Conservation (phyloP, 2,329 filamentous ascomycete species). For the Fonsecaea multimorphosa region DNA sequence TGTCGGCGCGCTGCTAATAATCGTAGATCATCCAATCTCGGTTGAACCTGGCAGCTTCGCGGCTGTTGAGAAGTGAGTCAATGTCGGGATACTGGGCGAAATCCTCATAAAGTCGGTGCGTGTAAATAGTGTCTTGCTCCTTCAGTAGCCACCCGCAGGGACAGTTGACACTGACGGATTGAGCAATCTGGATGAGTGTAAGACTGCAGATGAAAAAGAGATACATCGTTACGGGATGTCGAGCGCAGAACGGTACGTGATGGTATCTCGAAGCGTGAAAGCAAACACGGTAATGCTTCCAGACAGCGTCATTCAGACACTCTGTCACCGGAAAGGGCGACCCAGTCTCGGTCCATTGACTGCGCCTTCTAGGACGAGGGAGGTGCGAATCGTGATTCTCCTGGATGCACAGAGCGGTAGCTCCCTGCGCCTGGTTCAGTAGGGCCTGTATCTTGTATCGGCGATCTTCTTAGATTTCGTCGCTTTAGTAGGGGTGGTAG, state of each 20-base stretch:
- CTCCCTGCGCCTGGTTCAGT: conserved; percentile 21
- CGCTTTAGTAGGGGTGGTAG: conserved; percentile 18
- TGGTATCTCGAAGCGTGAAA: neutral
- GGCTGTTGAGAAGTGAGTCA: conserved; percentile 34
- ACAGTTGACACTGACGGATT: conserved; percentile 20
- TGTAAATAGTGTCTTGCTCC: conserved; percentile 39
- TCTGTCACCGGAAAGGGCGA: neutral
- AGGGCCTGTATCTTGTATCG: conserved; percentile 37
- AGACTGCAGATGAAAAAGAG: conserved; percentile 14
- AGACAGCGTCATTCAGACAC: neutral
- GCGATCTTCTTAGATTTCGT: conserved; percentile 32
- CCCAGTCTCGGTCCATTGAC: neutral
- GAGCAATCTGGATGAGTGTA: conserved; percentile 7
- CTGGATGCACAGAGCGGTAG: neutral
- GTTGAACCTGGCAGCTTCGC: conserved; percentile 32
- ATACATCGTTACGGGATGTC: conserved; percentile 23
- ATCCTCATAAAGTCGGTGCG: conserved; percentile 41
- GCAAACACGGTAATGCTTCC: neutral
- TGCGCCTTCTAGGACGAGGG: neutral
- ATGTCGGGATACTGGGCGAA: conserved; percentile 37
- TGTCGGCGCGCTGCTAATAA: conserved; percentile 39
- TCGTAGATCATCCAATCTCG: conserved; percentile 42
- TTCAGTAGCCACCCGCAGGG: conserved; percentile 34
- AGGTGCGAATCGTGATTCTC: neutral
- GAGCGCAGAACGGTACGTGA: neutral